Conservation (phyloP, 2,329 filamentous ascomycete genomes). For the Phaeomoniella chlamydospora region DNA sequence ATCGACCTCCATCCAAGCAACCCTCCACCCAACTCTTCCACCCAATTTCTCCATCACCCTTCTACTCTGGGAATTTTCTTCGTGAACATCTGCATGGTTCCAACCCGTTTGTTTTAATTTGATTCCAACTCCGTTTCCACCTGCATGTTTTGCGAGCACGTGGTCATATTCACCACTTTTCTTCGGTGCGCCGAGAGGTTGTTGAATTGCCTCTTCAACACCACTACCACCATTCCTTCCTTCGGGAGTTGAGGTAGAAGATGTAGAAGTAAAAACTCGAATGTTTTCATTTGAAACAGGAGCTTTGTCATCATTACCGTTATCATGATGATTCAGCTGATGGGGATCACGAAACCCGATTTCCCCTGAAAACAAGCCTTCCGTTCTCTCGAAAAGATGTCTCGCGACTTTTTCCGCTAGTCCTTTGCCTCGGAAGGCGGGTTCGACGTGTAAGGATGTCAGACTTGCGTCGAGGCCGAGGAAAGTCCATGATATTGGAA, state of each 20-base stretch:
- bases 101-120: no score
- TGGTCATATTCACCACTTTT: neutral
- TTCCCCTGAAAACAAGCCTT: constrained; percentile 11
- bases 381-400: constrained; percentile 17
- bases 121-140: no score
- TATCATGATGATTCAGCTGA: no score
- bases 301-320: no score
- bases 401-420: constrained; percentile 17
- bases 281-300: no score
- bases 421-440: constrained; percentile 22
- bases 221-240: constrained; percentile 4
- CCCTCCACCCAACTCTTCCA: constrained; percentile 18
- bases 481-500: constrained; percentile 26
- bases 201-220: constrained; percentile 5
- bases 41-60: constrained; percentile 30
- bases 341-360: no score
- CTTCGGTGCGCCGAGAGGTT: neutral
- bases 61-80: constrained; percentile 20
- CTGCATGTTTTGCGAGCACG: neutral
- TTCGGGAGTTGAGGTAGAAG: no score
- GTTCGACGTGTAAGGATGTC: constrained; percentile 24
- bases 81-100: constrained; percentile 23
- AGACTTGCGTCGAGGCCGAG: constrained; percentile 22
- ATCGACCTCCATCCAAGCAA: constrained; percentile 23
- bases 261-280: no score